A percentile compares a stretch with the other conserved stretches of the same genome.
Evolutionary conservation across 257 asterid genomes (phyloP).

Genomic region (Rubia yunnanensis): DNA sequence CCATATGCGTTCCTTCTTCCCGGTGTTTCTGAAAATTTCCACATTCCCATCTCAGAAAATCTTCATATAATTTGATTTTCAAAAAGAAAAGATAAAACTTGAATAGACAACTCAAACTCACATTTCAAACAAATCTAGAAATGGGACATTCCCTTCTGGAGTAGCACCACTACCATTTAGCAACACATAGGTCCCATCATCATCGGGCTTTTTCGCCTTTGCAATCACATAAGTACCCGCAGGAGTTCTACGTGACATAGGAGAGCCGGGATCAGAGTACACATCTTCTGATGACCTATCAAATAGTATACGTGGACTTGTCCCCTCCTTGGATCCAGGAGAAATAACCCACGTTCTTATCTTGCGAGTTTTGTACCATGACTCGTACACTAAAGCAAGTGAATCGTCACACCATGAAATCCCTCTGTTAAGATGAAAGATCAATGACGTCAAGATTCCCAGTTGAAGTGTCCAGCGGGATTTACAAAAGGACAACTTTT

Average conservation of each 20-base stretch:
- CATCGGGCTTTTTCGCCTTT: slow-evolving; percentile 65
- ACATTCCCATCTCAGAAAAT: slow-evolving; percentile 29
- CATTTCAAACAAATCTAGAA: slow-evolving; percentile 91
- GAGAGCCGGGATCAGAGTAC: slow-evolving; percentile 98
- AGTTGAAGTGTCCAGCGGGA: background rate
- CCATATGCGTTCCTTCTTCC: slow-evolving; percentile 93
- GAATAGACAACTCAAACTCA: slow-evolving; percentile 38
- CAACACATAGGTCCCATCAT: slow-evolving; percentile 48
- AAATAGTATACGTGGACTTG: slow-evolving; percentile 64
- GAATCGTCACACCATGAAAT: slow-evolving; percentile 94
- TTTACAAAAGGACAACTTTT: background rate
- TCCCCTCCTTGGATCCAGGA: slow-evolving; percentile 57
- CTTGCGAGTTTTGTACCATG: slow-evolving; percentile 89
- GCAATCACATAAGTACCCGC: slow-evolving; percentile 89
- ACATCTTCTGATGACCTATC: slow-evolving; percentile 99
- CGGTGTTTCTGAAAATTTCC: slow-evolving; percentile 67
- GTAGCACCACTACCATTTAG: slow-evolving; percentile 94
- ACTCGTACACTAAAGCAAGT: slow-evolving; percentile 85
- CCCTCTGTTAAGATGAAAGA: slow-evolving; percentile 46
- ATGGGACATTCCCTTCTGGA: slow-evolving; percentile 90
- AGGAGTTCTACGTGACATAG: slow-evolving; percentile 79
- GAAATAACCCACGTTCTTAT: slow-evolving; percentile 72
- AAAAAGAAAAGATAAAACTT: slow-evolving; percentile 16
- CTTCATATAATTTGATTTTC: background rate
- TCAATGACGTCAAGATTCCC: slow-evolving; percentile 12